phyloP scores from a whole-genome alignment of 1,284 basidiomycete species.

The Cryptococcus sp. region DNA sequence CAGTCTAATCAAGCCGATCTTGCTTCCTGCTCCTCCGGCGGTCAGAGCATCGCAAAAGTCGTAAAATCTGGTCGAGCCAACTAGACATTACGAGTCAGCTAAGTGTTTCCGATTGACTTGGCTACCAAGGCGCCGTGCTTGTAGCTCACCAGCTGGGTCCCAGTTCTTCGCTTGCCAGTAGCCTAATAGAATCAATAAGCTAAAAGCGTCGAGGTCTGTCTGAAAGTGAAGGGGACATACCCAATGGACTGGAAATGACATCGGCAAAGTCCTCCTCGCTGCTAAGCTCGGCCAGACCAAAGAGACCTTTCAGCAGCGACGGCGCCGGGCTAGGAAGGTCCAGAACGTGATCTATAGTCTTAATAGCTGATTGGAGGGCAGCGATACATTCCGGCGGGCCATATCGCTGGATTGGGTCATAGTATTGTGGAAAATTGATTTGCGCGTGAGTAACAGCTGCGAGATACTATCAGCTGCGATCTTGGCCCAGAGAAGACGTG shows the following conservation, averaged over 20 bases:
- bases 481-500: not conserved
- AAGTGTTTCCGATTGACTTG: too few relatives aligned
- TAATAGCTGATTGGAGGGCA: slow-evolving; percentile 67
- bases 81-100: slow-evolving; percentile 11
- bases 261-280: slow-evolving; percentile 79
- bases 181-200: slow-evolving; percentile 25
- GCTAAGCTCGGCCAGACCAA: slow-evolving; percentile 67
- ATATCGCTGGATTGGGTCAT: slow-evolving; percentile 77
- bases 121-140: slow-evolving; percentile 26
- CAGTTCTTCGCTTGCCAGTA: slow-evolving; percentile 70
- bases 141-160: slow-evolving; percentile 62
- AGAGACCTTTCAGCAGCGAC: slow-evolving; percentile 65
- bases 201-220: not conserved
- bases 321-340: slow-evolving; percentile 58
- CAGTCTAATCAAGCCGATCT: slow-evolving; percentile 38
- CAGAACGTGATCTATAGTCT: slow-evolving; percentile 63
- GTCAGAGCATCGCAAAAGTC: slow-evolving; percentile 67
- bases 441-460: slow-evolving; percentile 58
- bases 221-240: slow-evolving; percentile 8
- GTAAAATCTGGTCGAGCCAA: slow-evolving; percentile 40
- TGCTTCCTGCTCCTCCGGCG: slow-evolving; percentile 33
- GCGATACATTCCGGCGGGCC: slow-evolving; percentile 71
- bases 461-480: slow-evolving; percentile 3
- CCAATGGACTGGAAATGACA: slow-evolving; percentile 57
- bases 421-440: slow-evolving; percentile 63